phyloP scores from a whole-genome alignment of 257 asterid species.

The Ophiorrhiza pumila region DNA sequence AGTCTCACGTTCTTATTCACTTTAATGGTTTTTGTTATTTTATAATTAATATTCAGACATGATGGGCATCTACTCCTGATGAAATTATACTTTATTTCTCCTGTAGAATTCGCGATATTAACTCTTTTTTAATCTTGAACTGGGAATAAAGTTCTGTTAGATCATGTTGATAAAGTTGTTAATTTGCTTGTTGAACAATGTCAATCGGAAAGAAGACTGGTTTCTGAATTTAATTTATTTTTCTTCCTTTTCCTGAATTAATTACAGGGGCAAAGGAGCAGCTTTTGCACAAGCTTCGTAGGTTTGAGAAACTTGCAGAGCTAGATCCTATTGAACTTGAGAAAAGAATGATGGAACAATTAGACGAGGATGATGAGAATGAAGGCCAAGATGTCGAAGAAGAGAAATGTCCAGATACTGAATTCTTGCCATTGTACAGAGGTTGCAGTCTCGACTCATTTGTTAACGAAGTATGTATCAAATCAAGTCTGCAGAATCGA shows the following conservation, averaged over 20 bases:
- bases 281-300: constrained; percentile 62
- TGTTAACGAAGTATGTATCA: constrained; percentile 30
- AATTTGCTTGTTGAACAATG: not conserved
- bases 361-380: constrained; percentile 36
- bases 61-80: not conserved
- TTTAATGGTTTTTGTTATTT: not conserved
- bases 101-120: too few species aligned
- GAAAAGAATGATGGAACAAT: constrained; percentile 54
- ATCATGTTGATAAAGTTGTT: too few species aligned
- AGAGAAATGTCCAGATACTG: constrained; percentile 20
- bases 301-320: constrained; percentile 75
- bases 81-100: too few species aligned
- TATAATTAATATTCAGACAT: not conserved
- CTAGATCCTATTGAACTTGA: constrained; percentile 81
- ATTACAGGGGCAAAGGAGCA: constrained; percentile 71
- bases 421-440: constrained; percentile 19
- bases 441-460: constrained; percentile 22
- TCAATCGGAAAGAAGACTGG: not conserved
- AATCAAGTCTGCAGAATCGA: constrained; percentile 15
- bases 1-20: not conserved
- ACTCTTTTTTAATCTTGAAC: too few species aligned
- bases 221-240: not conserved
- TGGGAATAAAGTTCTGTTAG: too few species aligned
- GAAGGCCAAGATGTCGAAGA: constrained; percentile 9
- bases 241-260: not conserved